Percentiles rank a stretch among this genome's conserved stretches.
Evolutionary conservation across 2,329 filamentous ascomycete species (phyloP).

Genomic region (Ophiostoma sp.): DNA sequence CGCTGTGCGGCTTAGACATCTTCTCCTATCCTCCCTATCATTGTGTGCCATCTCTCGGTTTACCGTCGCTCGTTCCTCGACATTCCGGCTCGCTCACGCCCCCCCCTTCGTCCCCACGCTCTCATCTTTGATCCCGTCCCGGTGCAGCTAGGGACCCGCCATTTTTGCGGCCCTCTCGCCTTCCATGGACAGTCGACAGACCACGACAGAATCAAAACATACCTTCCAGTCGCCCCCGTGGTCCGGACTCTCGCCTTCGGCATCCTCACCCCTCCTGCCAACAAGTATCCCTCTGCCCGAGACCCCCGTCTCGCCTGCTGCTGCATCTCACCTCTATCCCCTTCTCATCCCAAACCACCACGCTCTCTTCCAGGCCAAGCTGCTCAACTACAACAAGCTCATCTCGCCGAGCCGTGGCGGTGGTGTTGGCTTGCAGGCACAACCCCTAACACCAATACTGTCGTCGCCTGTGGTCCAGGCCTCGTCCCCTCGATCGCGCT

Average conservation of each 20-base stretch:
- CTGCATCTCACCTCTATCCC: slow-evolving; percentile 33
- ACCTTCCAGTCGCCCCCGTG: slow-evolving; percentile 42
- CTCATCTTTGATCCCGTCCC: slow-evolving; percentile 14
- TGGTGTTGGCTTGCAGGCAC: slow-evolving; percentile 51
- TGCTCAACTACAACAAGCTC: slow-evolving; percentile 61
- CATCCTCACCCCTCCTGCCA: slow-evolving; percentile 28
- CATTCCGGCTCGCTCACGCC: not conserved
- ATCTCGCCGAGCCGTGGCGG: slow-evolving; percentile 51
- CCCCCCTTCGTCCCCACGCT: not conserved
- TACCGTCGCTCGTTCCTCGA: not conserved
- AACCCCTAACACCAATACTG: slow-evolving; percentile 51
- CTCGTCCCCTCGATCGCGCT: slow-evolving; percentile 49
- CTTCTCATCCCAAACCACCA: slow-evolving; percentile 56
- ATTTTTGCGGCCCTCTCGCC: slow-evolving; percentile 25
- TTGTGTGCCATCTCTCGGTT: not conserved
- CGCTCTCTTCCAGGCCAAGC: slow-evolving; percentile 56
- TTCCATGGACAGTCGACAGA: slow-evolving; percentile 50
- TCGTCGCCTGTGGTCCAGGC: slow-evolving; percentile 54
- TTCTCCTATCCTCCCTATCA: not conserved
- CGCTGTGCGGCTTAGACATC: slow-evolving; percentile 6
- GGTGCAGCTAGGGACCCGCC: slow-evolving; percentile 21
- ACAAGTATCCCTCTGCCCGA: slow-evolving; percentile 26
- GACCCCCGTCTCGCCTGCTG: slow-evolving; percentile 27
- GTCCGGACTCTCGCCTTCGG: slow-evolving; percentile 34
- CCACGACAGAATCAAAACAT: slow-evolving; percentile 47